Evolutionary conservation across 1,284 basidiomycete genomes (phyloP).

Genomic region (Xerocomus nothofagi): DNA sequence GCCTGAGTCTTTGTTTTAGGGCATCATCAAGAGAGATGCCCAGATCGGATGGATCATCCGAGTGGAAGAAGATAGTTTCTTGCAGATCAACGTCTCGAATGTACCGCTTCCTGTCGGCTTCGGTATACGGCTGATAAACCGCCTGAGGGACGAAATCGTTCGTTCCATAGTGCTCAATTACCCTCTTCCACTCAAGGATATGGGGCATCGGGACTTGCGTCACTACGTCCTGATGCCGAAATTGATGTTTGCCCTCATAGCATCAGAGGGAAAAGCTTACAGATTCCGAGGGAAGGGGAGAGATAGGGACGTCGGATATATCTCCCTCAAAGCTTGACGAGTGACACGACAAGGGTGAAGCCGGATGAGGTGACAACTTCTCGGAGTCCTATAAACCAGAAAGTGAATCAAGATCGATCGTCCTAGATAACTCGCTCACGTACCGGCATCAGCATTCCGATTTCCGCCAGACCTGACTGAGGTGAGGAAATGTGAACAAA

Average conservation of each 20-base stretch:
- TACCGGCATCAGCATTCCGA: constrained; percentile 9
- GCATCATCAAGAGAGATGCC: constrained; percentile 61
- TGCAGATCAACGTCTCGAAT: constrained; percentile 66
- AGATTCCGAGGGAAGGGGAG: constrained; percentile 1
- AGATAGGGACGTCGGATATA: background rate
- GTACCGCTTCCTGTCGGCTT: constrained; percentile 69
- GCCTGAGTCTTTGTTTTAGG: constrained; percentile 42
- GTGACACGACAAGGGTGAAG: constrained; percentile 15
- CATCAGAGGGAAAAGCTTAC: constrained; percentile 12
- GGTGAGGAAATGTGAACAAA: constrained; percentile 13
- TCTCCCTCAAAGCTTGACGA: constrained; percentile 7
- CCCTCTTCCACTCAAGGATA: constrained; percentile 28
- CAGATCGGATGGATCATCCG: constrained; percentile 48
- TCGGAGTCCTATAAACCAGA: constrained; percentile 11
- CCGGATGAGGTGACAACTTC: constrained; percentile 4
- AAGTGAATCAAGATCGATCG: background rate
- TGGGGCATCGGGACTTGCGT: constrained; percentile 29
- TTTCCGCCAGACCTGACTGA: constrained; percentile 12
- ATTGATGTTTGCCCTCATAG: constrained; percentile 8
- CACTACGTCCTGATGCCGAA: constrained; percentile 20
- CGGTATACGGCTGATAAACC: constrained; percentile 72
- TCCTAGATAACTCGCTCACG: background rate
- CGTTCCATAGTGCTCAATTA: constrained; percentile 27
- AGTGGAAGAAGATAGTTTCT: constrained; percentile 60
- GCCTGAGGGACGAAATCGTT: constrained; percentile 60